A percentile compares a stretch with the other conserved stretches of the same genome.
Conservation (phyloP, 495 filamentous ascomycete genomes). For the Neurospora sp. region DNA sequence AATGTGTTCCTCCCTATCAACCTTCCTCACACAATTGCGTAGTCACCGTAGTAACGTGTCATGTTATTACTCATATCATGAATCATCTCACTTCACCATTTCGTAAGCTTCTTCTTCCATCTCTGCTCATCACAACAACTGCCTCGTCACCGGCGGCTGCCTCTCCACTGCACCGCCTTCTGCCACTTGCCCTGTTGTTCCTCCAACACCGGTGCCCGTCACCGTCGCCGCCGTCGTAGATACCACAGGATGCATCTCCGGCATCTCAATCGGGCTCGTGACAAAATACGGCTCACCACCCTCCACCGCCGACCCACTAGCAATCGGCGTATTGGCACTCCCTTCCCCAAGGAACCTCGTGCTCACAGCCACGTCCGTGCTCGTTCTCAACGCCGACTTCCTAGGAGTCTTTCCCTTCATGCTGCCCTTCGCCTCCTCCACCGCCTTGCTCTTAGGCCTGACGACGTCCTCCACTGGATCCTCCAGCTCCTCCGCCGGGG, state of each 20-base stretch:
- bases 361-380: neutral
- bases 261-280: neutral
- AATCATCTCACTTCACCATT: neutral
- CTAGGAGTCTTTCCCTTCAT: neutral
- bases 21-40: neutral
- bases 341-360: neutral
- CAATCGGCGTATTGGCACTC: neutral
- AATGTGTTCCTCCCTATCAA: neutral
- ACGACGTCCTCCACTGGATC: constrained; percentile 10
- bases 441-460: neutral
- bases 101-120: neutral
- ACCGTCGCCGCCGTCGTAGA: neutral
- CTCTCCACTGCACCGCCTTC: neutral
- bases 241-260: neutral
- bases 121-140: neutral
- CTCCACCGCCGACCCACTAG: neutral
- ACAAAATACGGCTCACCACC: neutral
- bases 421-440: neutral
- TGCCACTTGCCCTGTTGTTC: neutral
- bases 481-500: constrained; percentile 24
- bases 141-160: neutral
- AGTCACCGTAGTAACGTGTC: neutral
- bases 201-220: neutral
- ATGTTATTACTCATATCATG: neutral
- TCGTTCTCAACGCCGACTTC: neutral